Conservation (phyloP, 2,329 filamentous ascomycete genomes). For the Neopestalotiopsis sp. region DNA sequence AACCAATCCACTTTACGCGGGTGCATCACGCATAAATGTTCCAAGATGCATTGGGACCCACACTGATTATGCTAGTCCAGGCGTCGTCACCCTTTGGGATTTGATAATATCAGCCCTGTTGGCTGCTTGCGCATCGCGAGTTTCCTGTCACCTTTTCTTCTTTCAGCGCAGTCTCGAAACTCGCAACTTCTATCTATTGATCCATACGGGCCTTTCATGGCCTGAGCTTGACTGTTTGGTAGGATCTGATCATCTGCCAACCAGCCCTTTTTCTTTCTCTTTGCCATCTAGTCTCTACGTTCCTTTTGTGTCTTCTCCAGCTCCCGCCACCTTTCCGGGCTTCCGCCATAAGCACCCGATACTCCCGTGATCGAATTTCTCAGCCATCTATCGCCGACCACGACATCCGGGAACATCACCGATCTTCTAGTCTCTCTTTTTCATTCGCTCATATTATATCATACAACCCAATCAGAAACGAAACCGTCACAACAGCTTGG, state of each 20-base stretch:
- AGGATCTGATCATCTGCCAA: slow-evolving; percentile 18
- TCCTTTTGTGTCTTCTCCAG: neutral
- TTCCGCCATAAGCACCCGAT: slow-evolving; percentile 7
- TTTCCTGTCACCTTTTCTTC: neutral
- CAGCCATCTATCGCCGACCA: neutral
- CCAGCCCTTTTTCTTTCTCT: slow-evolving; percentile 2
- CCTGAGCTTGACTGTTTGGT: neutral
- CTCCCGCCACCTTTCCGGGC: neutral
- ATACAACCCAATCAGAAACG: neutral
- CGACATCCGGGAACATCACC: neutral
- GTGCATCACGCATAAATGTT: slow-evolving; percentile 8
- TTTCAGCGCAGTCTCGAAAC: neutral
- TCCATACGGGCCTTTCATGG: neutral
- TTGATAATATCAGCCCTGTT: neutral
- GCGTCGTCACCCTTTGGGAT: slow-evolving; percentile 12
- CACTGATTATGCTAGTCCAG: neutral
- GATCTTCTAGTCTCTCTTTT: neutral
- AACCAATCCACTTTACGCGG: slow-evolving; percentile 6
- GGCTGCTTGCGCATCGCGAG: neutral
- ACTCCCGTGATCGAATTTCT: slow-evolving; percentile 2
- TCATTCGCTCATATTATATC: neutral
- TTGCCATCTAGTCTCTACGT: slow-evolving; percentile 4
- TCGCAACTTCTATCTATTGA: neutral
- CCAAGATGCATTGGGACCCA: neutral
- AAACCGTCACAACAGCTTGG: neutral